Conservation (phyloP, 2,329 filamentous ascomycete species). For the Ophioceras dolichostomum region DNA sequence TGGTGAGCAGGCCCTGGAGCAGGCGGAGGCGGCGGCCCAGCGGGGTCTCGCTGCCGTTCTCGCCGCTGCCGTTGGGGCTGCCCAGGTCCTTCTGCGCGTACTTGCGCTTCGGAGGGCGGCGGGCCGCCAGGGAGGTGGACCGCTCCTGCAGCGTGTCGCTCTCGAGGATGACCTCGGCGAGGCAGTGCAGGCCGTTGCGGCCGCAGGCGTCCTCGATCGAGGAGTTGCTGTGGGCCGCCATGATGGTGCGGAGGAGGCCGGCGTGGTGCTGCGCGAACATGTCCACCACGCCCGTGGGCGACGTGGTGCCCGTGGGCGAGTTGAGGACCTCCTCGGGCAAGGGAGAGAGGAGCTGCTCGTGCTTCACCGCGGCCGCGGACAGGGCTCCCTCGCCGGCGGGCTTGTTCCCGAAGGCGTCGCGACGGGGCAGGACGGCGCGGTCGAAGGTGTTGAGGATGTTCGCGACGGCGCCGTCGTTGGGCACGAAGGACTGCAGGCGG, state of each 20-base stretch:
- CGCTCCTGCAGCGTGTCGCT: constrained; percentile 21
- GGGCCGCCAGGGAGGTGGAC: constrained; percentile 14
- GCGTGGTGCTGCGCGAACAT: constrained; percentile 1
- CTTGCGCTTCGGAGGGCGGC: constrained; percentile 24
- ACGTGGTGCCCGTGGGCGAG: not conserved
- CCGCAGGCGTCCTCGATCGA: constrained; percentile 29
- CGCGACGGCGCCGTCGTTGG: constrained; percentile 15
- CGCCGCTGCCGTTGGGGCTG: constrained; percentile 9
- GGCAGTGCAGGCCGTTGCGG: constrained; percentile 44
- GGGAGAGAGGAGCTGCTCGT: constrained; percentile 3
- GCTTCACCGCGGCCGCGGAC: not conserved
- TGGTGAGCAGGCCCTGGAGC: constrained; percentile 16
- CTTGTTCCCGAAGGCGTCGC: constrained; percentile 36
- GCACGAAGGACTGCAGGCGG: constrained; percentile 19
- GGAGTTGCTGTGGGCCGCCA: constrained; percentile 18
- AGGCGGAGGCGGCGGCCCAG: constrained; percentile 14
- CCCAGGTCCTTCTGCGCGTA: constrained; percentile 16
- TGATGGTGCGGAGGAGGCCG: constrained; percentile 23
- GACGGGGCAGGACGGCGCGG: constrained; percentile 18
- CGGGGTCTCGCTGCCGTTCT: constrained; percentile 4
- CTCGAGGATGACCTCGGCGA: constrained; percentile 40
- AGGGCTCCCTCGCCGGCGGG: constrained; percentile 13
- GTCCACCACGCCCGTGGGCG: not conserved
- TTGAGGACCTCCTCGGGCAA: constrained; percentile 7
- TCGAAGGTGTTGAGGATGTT: constrained; percentile 22